Evolutionary conservation across 2,329 filamentous ascomycete genomes (phyloP), one percentile per base, ranked within the genome.

Genomic region (Elsinoe necatrix): DNA sequence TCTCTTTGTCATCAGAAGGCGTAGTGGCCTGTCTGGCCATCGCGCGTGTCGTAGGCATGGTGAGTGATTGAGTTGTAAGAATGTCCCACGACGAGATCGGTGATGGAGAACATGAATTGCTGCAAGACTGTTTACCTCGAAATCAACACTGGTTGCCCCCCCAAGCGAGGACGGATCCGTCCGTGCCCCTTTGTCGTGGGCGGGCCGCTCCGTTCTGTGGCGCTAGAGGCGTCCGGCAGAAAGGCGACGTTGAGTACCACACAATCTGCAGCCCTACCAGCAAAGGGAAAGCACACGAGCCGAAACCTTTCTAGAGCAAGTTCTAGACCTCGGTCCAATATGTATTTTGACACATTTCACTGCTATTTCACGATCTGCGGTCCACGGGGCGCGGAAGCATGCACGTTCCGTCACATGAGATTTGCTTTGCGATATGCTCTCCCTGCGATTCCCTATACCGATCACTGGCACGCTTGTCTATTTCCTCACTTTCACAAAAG

Each of bases 1-100:
- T 61, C n/a, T 59, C 59, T 18, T 60, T 60, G 8, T 62, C 58
- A 9, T 59, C 55, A 11, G 56, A 61, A 16, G 57, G 59, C 1
- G 60, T 65, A 3, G 62, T 61, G 60, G 65, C 65, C 25, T 63
- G 64, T 29, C 66, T 61, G 58, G 66, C 64, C 41, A 65, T 68
- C 20, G 68, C 62, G 58, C 69, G 59, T 56, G 69, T 71, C 16
- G 68, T 66, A 37, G 70, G 68, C 69, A 71, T 71, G 21, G 21
- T 62, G 12, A 23, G 18, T 51, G 29, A 27, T 56, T 51, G 34
- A 37, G 27, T 35, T 14, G 48, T 52, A 37, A 52, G 29, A 39
- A 39, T 52, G 21, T 45, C 25, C 20, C 3, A 9, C 20, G 41
- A 45, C 41, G 14, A 42, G 39, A 42, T 42, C 41, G 41, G 20